Percentiles rank a stretch among this genome's conserved stretches.
Evolutionary conservation across 352 stramenopile species (phyloP).

Genomic region (Globisporangium yorkense): DNA sequence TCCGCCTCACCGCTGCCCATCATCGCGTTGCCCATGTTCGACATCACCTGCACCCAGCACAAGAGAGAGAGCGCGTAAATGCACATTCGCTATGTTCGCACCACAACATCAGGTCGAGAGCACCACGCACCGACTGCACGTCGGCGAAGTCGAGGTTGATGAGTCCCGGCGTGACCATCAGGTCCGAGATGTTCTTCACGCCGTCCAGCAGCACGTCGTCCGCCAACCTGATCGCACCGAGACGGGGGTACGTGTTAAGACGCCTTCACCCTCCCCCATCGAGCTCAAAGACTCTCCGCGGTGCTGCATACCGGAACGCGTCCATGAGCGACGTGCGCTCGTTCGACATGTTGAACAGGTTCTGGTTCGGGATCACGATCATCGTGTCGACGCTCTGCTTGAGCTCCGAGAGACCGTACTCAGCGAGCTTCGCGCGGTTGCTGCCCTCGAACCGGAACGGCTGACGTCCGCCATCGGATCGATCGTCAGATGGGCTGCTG

Average conservation of each 20-base stretch:
- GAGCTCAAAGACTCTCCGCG: neutral
- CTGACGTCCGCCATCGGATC: constrained; percentile 15
- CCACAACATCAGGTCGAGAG: neutral
- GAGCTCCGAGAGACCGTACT: constrained; percentile 67
- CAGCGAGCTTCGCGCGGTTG: constrained; percentile 75
- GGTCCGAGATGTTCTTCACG: constrained; percentile 86
- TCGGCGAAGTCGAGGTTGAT: constrained; percentile 88
- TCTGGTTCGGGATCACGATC: constrained; percentile 88
- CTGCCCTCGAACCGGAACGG: constrained; percentile 83
- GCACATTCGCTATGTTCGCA: neutral
- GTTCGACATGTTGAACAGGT: constrained; percentile 87
- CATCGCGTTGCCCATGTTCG: constrained; percentile 86
- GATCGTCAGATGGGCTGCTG: neutral
- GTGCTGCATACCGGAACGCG: constrained; percentile 55
- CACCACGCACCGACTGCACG: constrained; percentile 60
- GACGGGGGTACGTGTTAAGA: no score
- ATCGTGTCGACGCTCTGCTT: constrained; percentile 86
- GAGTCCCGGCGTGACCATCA: constrained; percentile 86
- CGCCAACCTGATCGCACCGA: constrained; percentile 39
- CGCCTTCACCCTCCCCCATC: no score
- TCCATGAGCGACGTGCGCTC: constrained; percentile 86
- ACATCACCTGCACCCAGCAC: constrained; percentile 51
- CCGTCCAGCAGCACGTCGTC: constrained; percentile 83
- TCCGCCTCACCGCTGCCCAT: constrained; percentile 90
- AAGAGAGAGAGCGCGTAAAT: neutral